Base-by-base conservation (phyloP, 176 grass and related monocot genomes). In the Oryza rufipogon region DNA sequence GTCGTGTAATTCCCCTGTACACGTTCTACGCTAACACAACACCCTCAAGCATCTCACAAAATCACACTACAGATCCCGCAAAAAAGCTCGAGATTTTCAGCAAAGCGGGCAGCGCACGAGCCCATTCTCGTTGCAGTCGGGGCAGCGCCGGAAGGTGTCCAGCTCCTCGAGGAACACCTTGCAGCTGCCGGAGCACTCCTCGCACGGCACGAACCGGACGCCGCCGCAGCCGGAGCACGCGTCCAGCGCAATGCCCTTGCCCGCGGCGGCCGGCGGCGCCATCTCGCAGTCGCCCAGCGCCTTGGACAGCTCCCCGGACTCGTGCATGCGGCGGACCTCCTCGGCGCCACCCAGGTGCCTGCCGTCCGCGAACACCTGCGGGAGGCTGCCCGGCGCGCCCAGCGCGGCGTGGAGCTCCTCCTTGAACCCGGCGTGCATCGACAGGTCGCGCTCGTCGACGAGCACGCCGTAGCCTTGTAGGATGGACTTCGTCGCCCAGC, bases 81-180 rank as follows among this genome's bases (percentile, higher is more conserved):
- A 61, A 66, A 70, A 68, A n/a, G n/a, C 17, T 81, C 64, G 73
- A 65, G 66, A 45, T 77, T 52, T 52, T 91, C 89, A 87, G 76
- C 89, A 91, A 44, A 99, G 81, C 41, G 91, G 87, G 34, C 97
- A 99, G 25, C 93, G 86, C 12, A 96, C 89, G 6, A 99, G 89
- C 2, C 97, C 97, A 64, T 99, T 99, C 85, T 99, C 97, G 75
- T 99, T 99, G 90, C 97, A 99, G 20, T 96, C 91, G 75, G 86
- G 77, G 73, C 97, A 99, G 9, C 93, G 77, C 63, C 88, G 28
- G 83, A 99, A 99, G 12, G 88, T 91, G 32, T 82, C 88, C 30
- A 74, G 76, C 17, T 94, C 90, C 64, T 78, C 71, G 54, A 96
- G 86, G 82, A 90, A 99, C 83, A 99, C 93, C 88, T 99, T 99